Evolutionary conservation across 2,329 filamentous ascomycete genomes (phyloP).

Genomic region (Pseudodiploospora longispora): DNA sequence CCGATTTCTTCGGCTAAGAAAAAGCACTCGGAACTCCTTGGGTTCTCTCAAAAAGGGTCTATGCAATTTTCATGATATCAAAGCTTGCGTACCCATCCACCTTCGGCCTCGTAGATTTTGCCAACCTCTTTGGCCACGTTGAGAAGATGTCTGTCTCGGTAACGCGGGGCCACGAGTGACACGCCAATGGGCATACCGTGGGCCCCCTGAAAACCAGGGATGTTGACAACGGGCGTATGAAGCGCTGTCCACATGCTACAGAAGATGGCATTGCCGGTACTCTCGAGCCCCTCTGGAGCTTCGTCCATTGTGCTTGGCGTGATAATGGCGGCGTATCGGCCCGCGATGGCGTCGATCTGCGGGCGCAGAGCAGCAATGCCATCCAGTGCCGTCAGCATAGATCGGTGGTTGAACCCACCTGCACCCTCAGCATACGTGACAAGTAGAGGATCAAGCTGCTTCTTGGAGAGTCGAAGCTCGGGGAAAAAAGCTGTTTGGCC

Average conservation of each 20-base stretch:
- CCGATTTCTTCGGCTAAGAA: too few relatives aligned
- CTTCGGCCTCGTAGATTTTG: slow-evolving; percentile 23
- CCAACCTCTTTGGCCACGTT: slow-evolving; percentile 31
- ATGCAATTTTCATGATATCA: background rate
- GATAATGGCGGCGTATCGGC: slow-evolving; percentile 45
- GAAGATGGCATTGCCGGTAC: slow-evolving; percentile 47
- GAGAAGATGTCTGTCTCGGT: slow-evolving; percentile 36
- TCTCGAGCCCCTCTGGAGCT: slow-evolving; percentile 43
- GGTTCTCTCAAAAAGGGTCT: too few relatives aligned
- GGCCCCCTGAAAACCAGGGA: slow-evolving; percentile 51
- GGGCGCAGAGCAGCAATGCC: slow-evolving; percentile 44
- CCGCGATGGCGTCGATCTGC: slow-evolving; percentile 43
- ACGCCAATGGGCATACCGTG: slow-evolving; percentile 51
- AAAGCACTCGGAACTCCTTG: too few relatives aligned
- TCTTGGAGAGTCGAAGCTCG: slow-evolving; percentile 42
- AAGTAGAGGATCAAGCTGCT: slow-evolving; percentile 37
- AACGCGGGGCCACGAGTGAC: slow-evolving; percentile 41
- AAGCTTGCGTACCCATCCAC: slow-evolving; percentile 18
- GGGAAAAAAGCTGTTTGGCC: slow-evolving; percentile 44
- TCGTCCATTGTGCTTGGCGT: slow-evolving; percentile 52
- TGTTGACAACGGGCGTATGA: slow-evolving; percentile 55
- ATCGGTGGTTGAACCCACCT: slow-evolving; percentile 32
- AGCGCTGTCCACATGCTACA: slow-evolving; percentile 46
- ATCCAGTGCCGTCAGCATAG: slow-evolving; percentile 46
- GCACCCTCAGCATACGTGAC: slow-evolving; percentile 43